Conservation (phyloP, 768 basidiomycete species). For the Pulveroboletus sp. region DNA sequence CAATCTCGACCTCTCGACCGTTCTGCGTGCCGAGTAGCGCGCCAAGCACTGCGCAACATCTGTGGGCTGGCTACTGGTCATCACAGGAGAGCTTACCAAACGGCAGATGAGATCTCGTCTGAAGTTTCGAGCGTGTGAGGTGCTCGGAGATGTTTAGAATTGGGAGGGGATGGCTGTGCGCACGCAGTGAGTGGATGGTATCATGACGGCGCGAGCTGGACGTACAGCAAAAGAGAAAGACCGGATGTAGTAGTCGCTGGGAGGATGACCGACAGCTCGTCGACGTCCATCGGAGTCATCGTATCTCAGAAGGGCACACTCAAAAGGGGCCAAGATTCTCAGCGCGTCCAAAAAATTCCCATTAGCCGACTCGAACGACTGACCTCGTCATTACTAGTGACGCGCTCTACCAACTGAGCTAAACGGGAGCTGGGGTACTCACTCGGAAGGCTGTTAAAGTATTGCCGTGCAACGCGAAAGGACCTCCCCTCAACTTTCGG, state of each 20-base stretch:
- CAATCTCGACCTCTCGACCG: constrained; percentile 93
- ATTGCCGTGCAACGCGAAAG: constrained; percentile 20
- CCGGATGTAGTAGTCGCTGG: constrained; percentile 70
- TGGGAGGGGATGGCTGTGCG: constrained; percentile 84
- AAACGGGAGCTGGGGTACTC: constrained; percentile 25
- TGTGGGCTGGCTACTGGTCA: background rate
- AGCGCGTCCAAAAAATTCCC: constrained; percentile 26
- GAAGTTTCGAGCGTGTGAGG: constrained; percentile 78
- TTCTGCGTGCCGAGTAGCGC: constrained; percentile 91
- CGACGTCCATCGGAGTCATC: constrained; percentile 70
- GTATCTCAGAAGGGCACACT: constrained; percentile 3
- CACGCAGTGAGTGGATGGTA: constrained; percentile 11
- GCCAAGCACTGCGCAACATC: constrained; percentile 66
- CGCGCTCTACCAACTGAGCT: constrained; percentile 50
- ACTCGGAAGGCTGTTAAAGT: background rate
- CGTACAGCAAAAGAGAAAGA: constrained; percentile 70
- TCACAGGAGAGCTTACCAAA: constrained; percentile 50
- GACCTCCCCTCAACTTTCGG: constrained; percentile 25
- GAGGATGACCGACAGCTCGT: constrained; percentile 71
- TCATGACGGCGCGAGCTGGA: constrained; percentile 3
- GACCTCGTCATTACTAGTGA: constrained; percentile 47
- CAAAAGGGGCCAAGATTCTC: constrained; percentile 4
- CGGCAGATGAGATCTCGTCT: constrained; percentile 55
- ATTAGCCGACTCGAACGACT: constrained; percentile 42
- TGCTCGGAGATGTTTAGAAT: constrained; percentile 98